These are phyloP conservation scores for Neopestalotiopsis clavispora DNA, from an alignment of 2,329 filamentous ascomycete species.

Conservation along the genomic window DNA sequence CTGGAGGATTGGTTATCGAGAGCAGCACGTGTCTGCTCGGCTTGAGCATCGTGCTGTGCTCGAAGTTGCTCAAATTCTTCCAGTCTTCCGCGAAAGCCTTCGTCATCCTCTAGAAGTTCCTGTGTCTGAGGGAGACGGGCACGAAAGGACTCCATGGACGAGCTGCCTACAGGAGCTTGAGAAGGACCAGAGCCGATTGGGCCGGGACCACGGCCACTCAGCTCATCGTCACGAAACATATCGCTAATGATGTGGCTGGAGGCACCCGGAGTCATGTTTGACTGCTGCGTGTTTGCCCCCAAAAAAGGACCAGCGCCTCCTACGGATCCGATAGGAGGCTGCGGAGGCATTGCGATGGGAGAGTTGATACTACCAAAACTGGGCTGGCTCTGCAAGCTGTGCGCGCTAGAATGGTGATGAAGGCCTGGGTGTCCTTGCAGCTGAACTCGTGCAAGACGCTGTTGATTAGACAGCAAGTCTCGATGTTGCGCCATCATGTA, in stretches of 20 bases:
- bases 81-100: slow-evolving; percentile 73
- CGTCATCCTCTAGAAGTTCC: slow-evolving; percentile 57
- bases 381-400: slow-evolving; percentile 95
- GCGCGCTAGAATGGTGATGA: slow-evolving; percentile 92
- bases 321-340: slow-evolving; percentile 61
- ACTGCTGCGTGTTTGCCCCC: slow-evolving; percentile 57
- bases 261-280: slow-evolving; percentile 44
- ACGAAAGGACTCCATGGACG: slow-evolving; percentile 44
- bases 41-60: slow-evolving; percentile 69
- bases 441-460: slow-evolving; percentile 76
- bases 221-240: slow-evolving; percentile 72
- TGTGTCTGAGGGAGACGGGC: slow-evolving; percentile 54
- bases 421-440: slow-evolving; percentile 64
- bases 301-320: slow-evolving; percentile 73
- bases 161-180: slow-evolving; percentile 43
- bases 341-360: slow-evolving; percentile 67
- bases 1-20: slow-evolving; percentile 27
- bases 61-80: slow-evolving; percentile 83
- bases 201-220: slow-evolving; percentile 48
- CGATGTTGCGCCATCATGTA: slow-evolving; percentile 96
- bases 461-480: slow-evolving; percentile 87
- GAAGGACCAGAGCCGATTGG: slow-evolving; percentile 37
- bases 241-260: slow-evolving; percentile 42
- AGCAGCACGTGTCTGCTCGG: slow-evolving; percentile 34
- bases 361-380: slow-evolving; percentile 95